Evolutionary conservation across 192 early-diverging fungal genomes (phyloP).

Genomic region (Helicostylum pulchrum): DNA sequence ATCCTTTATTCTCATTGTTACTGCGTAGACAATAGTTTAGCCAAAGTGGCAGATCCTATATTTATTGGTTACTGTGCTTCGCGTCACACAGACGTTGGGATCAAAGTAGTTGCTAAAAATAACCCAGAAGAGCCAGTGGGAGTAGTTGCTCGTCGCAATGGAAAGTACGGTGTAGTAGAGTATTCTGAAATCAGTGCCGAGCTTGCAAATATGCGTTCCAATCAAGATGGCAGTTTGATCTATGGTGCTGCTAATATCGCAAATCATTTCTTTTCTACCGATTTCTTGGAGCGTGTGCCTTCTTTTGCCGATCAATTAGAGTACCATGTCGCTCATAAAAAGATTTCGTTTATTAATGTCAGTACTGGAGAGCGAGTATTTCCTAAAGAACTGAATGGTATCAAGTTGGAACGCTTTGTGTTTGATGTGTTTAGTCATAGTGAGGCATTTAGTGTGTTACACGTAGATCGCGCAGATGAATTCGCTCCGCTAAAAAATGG

Average conservation of each 20-base stretch:
- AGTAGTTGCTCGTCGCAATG: conserved; percentile 79
- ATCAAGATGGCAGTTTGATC: conserved; percentile 51
- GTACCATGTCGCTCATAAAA: conserved; percentile 90
- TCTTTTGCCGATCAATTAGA: conserved; percentile 66
- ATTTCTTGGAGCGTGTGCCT: conserved; percentile 73
- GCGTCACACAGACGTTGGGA: conserved; percentile 79
- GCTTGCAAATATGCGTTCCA: conserved; percentile 58
- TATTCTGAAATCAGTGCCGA: conserved; percentile 86
- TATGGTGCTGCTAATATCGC: conserved; percentile 89
- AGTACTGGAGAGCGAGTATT: conserved; percentile 56
- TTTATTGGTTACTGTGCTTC: conserved; percentile 82
- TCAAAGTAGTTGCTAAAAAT: conserved; percentile 85
- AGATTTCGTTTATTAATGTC: conserved; percentile 81
- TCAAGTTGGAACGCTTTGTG: conserved; percentile 93
- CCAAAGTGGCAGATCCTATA: conserved; percentile 85
- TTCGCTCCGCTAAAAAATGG: conserved; percentile 95
- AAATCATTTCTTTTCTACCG: conserved; percentile 90
- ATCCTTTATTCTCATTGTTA: conserved; percentile 85
- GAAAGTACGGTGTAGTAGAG: conserved; percentile 79
- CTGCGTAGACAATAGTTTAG: conserved; percentile 93
- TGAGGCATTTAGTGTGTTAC: conserved; percentile 76
- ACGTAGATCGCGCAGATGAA: conserved; percentile 80
- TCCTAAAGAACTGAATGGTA: conserved; percentile 76
- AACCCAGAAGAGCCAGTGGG: conserved; percentile 81
- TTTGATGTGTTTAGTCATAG: conserved; percentile 91